Percentiles rank a stretch among this genome's conserved stretches.
Evolutionary conservation across 75 land plant species (phyloP).

Genomic region (Pinus tabuliformis): DNA sequence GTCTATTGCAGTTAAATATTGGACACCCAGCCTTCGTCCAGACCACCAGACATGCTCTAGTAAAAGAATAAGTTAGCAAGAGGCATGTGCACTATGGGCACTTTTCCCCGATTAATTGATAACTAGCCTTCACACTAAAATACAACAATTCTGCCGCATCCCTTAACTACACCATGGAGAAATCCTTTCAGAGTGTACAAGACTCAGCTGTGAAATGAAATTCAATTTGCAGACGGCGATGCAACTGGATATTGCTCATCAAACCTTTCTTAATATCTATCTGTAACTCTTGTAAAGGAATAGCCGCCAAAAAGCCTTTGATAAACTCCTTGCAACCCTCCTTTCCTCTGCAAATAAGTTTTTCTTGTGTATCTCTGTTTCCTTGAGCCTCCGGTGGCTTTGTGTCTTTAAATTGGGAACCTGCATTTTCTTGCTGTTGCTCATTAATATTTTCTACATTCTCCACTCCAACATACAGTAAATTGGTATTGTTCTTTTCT

Average conservation of each 20-base stretch:
- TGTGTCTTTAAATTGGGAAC: neutral
- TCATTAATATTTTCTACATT: constrained; percentile 10
- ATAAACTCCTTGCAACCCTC: constrained; percentile 80
- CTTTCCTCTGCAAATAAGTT: constrained; percentile 33
- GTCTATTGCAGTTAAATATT: constrained; percentile 5
- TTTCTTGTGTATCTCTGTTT: constrained; percentile 15
- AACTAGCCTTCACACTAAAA: constrained; percentile 1
- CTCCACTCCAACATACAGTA: neutral
- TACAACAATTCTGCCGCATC: neutral
- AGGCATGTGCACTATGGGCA: neutral
- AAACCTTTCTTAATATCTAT: constrained; percentile 76
- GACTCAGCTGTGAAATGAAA: constrained; percentile 57
- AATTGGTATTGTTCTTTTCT: neutral
- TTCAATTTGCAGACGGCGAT: constrained; percentile 88
- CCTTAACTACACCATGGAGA: constrained; percentile 5
- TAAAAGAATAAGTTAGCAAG: constrained; percentile 5
- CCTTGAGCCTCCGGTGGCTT: constrained; percentile 1
- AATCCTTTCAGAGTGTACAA: neutral
- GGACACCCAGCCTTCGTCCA: neutral
- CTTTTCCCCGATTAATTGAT: neutral
- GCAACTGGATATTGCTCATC: constrained; percentile 51
- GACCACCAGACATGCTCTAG: neutral
- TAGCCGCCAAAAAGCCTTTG: constrained; percentile 81
- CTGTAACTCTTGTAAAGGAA: constrained; percentile 86
- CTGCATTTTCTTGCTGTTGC: constrained; percentile 4